These are phyloP conservation scores for Gossypium schwendimanii DNA, from an alignment of 441 rosid species.

Conservation along the genomic window DNA sequence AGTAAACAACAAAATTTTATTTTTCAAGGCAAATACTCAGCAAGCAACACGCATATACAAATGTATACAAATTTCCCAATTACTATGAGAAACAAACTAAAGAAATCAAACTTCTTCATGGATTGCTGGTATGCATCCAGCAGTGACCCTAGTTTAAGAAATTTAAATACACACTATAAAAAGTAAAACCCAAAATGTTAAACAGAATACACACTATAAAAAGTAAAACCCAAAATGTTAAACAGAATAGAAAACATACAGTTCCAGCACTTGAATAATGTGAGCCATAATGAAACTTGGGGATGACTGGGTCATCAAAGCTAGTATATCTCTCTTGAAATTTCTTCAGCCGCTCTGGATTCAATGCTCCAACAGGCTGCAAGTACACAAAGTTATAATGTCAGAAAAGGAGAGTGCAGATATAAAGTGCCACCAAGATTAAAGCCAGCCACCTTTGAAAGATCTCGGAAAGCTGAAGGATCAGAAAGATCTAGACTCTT, in stretches of 20 bases:
- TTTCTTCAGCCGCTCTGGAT: conserved; percentile 73
- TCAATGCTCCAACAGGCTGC: conserved; percentile 98
- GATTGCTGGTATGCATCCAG: conserved; percentile 7
- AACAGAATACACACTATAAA: conserved; percentile 2
- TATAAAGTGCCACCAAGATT: conserved; percentile 26
- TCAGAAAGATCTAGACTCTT: conserved; percentile 72
- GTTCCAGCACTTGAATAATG: conserved; percentile 99
- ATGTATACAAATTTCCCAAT: background rate
- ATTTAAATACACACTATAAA: background rate
- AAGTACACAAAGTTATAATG: conserved; percentile 26
- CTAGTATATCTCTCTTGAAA: conserved; percentile 97
- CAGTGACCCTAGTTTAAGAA: conserved; percentile 14
- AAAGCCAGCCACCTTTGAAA: conserved; percentile 69
- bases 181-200: background rate
- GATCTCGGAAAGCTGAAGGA: conserved; percentile 89
- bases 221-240: background rate
- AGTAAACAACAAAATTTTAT: background rate
- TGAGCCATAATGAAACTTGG: conserved; percentile 98
- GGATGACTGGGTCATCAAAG: conserved; percentile 98
- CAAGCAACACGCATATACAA: background rate
- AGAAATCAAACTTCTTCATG: conserved; percentile 5
- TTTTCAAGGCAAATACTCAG: background rate
- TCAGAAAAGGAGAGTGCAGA: conserved; percentile 17
- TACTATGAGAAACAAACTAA: conserved; percentile 10
- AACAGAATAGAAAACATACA: conserved; percentile 41